Base-by-base conservation (phyloP, 2,329 filamentous ascomycete genomes). In the Aspergillus sp. region DNA sequence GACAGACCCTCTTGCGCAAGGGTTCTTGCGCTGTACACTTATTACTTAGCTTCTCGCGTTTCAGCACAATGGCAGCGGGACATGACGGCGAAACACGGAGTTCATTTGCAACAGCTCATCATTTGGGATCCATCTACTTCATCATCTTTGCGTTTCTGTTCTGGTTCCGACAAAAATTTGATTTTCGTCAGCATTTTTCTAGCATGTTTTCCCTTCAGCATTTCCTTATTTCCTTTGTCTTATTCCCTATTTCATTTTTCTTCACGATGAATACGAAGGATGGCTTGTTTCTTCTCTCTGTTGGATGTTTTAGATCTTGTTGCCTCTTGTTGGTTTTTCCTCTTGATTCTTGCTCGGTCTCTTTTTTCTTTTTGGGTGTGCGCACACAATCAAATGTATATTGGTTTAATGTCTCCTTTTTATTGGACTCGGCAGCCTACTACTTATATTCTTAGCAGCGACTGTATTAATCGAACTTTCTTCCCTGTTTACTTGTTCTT, bases 391-490 rank as follows among this genome's bases (percentile, higher is more conserved):
- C 57, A 31, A 64, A 61, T 72, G 69, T 74, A 74, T 67, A 71
- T 68, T 70, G 64, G 63, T 68, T 57, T n/a, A 25, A 47, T 48
- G 13, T 25, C 11, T 25, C 23, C 46, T 28, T 48, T 15, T 48
- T 25, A 25, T 25, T 59, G 59, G 62, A 62, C 57, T 65, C 60
- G 63, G 64, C 31, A 49, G n/a, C 31, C 28, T 34, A 34, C 30
- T 49, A 49, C 23, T n/a, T 45, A 57, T 25, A 31, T 67, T 65
- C 56, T 69, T 63, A 59, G 49, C 54, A 57, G 62, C 61, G 59
- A 62, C 66, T 74, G 72, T 74, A 74, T 73, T 71, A 72, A 69
- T 72, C 51, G 60, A 70, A 64, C 49, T 60, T 54, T 51, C 60
- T 61, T 46, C 28, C 43, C 15, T 50, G 45, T 52, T 54, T 22